Percentiles rank a stretch among this genome's conserved stretches.
Evolutionary conservation across 2,329 filamentous ascomycete species (phyloP).

Genomic region (Ustulina deusta): DNA sequence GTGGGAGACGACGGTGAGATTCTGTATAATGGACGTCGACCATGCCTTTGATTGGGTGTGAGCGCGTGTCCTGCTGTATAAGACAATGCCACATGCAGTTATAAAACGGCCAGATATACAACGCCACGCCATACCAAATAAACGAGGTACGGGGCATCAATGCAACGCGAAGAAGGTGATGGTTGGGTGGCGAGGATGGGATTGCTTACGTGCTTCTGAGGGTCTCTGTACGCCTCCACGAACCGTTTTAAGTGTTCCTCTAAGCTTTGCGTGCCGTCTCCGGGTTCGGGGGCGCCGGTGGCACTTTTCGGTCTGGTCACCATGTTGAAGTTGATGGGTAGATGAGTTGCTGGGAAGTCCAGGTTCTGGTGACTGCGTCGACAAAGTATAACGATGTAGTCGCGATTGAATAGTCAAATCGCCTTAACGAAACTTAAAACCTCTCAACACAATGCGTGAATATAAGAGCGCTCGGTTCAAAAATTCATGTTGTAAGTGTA

Average conservation of each 20-base stretch:
- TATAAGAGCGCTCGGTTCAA: no score
- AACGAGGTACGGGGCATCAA: neutral
- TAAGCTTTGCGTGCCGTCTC: slow-evolving; percentile 29
- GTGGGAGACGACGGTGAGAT: slow-evolving; percentile 57
- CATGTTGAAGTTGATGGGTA: slow-evolving; percentile 10
- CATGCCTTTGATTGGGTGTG: slow-evolving; percentile 55
- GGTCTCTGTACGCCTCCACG: slow-evolving; percentile 22
- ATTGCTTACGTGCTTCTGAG: slow-evolving; percentile 35
- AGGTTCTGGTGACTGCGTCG: neutral
- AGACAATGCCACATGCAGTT: neutral
- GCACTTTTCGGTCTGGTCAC: neutral
- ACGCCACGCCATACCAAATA: neutral
- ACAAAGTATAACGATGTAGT: no score
- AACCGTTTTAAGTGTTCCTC: slow-evolving; percentile 32
- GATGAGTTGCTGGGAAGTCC: neutral
- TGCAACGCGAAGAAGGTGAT: neutral
- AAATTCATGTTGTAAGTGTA: no score
- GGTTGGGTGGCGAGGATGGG: neutral
- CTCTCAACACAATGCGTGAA: no score
- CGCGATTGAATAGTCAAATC: no score
- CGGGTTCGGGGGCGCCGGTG: neutral
- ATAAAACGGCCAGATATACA: slow-evolving; percentile 2
- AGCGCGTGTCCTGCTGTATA: neutral
- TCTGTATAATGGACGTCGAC: slow-evolving; percentile 57
- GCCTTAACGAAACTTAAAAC: no score